A percentile compares a stretch with the other conserved stretches of the same genome.
Evolutionary conservation across 768 basidiomycete species (phyloP).

Genomic region (Rhizopogon vesiculosus): DNA sequence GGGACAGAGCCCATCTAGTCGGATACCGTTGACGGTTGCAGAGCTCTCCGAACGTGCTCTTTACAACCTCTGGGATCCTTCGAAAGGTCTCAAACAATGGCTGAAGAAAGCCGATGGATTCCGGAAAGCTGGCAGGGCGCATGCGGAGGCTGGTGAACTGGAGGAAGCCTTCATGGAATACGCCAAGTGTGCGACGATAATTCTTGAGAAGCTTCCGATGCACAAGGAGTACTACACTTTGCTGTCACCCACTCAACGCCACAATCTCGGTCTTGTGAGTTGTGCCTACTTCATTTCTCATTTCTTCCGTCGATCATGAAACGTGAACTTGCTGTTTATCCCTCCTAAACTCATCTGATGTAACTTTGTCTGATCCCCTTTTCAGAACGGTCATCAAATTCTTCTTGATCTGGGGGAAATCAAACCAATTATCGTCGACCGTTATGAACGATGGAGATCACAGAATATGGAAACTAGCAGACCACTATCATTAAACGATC

Average conservation of each 20-base stretch:
- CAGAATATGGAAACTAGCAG: constrained; percentile 32
- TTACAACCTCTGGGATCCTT: constrained; percentile 51
- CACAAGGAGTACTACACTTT: constrained; percentile 61
- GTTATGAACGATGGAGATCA: constrained; percentile 57
- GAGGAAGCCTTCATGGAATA: constrained; percentile 70
- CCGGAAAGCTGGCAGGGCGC: constrained; percentile 48
- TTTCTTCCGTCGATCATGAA: constrained; percentile 4
- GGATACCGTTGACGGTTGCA: constrained; percentile 55
- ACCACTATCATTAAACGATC: constrained; percentile 13
- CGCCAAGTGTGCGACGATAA: constrained; percentile 71
- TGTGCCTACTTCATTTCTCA: neutral
- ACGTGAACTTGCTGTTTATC: neutral
- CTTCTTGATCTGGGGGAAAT: constrained; percentile 60
- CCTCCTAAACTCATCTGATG: constrained; percentile 1
- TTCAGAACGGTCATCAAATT: constrained; percentile 72
- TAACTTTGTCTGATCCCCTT: constrained; percentile 12
- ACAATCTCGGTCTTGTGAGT: constrained; percentile 69
- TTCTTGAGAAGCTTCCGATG: constrained; percentile 71
- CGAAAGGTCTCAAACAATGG: constrained; percentile 59
- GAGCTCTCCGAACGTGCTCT: constrained; percentile 63
- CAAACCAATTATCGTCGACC: constrained; percentile 58
- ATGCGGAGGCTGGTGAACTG: constrained; percentile 46
- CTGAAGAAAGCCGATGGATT: constrained; percentile 61
- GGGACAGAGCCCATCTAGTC: constrained; percentile 6
- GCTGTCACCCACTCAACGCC: constrained; percentile 53